Conservation (phyloP, 2,329 filamentous ascomycete species). For the Ceratocystis eucalypticola region DNA sequence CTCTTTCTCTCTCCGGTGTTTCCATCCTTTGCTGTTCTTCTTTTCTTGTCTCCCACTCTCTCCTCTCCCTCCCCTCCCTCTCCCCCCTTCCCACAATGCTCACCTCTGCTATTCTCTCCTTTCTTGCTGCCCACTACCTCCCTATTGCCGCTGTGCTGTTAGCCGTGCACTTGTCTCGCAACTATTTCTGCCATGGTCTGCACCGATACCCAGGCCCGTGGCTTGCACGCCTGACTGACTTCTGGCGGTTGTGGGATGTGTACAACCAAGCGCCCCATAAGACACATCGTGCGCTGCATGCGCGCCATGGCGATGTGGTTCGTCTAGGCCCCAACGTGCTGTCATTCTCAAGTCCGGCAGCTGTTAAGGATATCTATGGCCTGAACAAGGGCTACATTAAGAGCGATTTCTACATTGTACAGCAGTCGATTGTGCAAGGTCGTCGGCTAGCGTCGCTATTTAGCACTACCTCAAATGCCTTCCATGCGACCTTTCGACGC, state of each 20-base stretch:
- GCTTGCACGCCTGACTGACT: constrained; percentile 49
- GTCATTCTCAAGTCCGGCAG: constrained; percentile 60
- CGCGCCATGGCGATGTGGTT: constrained; percentile 59
- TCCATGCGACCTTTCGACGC: constrained; percentile 60
- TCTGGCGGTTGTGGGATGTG: constrained; percentile 63
- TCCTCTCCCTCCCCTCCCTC: background rate
- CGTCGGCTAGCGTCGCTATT: constrained; percentile 58
- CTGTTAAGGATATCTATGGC: constrained; percentile 65
- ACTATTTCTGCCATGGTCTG: constrained; percentile 39
- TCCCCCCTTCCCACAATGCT: background rate
- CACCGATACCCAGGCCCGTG: constrained; percentile 61
- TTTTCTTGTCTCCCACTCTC: background rate
- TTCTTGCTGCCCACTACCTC: constrained; percentile 58
- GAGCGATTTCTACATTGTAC: constrained; percentile 71
- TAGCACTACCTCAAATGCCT: constrained; percentile 60
- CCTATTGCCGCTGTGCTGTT: constrained; percentile 86
- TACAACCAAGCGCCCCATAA: constrained; percentile 49
- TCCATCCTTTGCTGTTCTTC: background rate
- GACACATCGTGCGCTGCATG: constrained; percentile 55
- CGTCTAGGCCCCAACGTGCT: constrained; percentile 60
- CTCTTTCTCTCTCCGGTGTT: background rate
- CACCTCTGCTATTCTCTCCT: constrained; percentile 22
- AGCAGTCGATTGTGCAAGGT: constrained; percentile 58
- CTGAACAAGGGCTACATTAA: constrained; percentile 69
- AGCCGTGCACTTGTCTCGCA: constrained; percentile 42